Conservation (phyloP, 2,329 filamentous ascomycete genomes). For the Aspergillus ustus region DNA sequence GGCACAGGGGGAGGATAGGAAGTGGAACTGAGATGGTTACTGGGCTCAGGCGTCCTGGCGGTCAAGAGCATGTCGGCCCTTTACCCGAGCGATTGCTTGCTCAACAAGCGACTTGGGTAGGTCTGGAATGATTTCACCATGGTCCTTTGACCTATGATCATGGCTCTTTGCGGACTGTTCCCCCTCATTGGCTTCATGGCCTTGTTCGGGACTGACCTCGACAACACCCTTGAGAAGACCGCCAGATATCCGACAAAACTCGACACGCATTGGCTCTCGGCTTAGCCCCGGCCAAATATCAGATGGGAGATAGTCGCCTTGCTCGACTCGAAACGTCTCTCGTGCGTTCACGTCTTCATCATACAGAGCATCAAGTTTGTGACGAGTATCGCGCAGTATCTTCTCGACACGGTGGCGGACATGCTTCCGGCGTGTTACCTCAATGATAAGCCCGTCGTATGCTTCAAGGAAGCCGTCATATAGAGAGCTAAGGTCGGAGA, state of each 20-base stretch:
- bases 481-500: constrained; percentile 77
- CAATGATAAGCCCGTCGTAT: constrained; percentile 82
- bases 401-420: constrained; percentile 75
- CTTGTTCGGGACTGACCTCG: constrained; percentile 15
- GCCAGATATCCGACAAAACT: constrained; percentile 43
- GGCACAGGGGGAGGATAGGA: not conserved
- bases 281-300: constrained; percentile 83
- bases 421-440: constrained; percentile 74
- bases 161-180: constrained; percentile 3
- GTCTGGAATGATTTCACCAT: constrained; percentile 47
- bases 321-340: constrained; percentile 77
- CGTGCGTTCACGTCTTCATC: constrained; percentile 73
- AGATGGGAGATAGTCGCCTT: constrained; percentile 83
- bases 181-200: constrained; percentile 8
- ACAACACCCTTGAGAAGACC: constrained; percentile 35
- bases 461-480: constrained; percentile 86
- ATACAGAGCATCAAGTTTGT: constrained; percentile 75
- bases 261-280: constrained; percentile 57
- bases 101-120: constrained; percentile 50
- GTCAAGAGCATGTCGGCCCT: constrained; percentile 30
- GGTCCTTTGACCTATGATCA: constrained; percentile 22
- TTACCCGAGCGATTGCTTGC: constrained; percentile 46
- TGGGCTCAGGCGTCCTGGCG: not conserved
- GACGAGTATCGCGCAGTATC: constrained; percentile 77
- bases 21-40: not conserved